Percentiles rank a stretch among this genome's conserved stretches.
phyloP scores from a whole-genome alignment of 2,329 filamentous ascomycete species.

The Trichoderma cornu-damae region DNA sequence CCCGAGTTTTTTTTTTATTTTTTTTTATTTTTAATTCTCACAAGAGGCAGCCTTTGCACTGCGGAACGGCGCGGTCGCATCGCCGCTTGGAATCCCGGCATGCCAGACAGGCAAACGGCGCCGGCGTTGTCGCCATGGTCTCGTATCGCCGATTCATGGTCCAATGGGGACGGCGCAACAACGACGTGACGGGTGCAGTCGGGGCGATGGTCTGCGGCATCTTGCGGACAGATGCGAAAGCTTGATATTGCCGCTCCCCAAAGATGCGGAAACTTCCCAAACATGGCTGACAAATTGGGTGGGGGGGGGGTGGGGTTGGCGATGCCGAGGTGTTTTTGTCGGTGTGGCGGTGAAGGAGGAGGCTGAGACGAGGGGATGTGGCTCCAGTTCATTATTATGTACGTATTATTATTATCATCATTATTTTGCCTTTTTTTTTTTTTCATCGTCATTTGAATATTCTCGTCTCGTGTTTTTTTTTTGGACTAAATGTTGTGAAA shows the following conservation, averaged over 20 bases:
- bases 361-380: neutral
- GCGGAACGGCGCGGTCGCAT: constrained; percentile 16
- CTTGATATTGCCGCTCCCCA: constrained; percentile 7
- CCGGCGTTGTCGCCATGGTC: constrained; percentile 2
- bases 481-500: no score
- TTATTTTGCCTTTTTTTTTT: no score
- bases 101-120: constrained; percentile 6
- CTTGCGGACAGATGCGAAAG: constrained; percentile 7
- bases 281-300: neutral
- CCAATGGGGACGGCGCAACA: no score
- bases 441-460: no score
- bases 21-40: no score
- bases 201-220: constrained; percentile 8
- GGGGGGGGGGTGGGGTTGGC: no score
- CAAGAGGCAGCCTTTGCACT: constrained; percentile 18
- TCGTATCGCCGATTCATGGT: constrained; percentile 12
- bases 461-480: no score
- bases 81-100: constrained; percentile 17
- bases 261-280: neutral
- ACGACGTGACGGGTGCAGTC: no score
- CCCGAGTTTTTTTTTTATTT: no score
- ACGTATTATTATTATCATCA: no score
- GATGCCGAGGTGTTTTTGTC: neutral
- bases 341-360: neutral
- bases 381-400: neutral